Conservation (phyloP, 2,329 filamentous ascomycete genomes). For the Trichoderma atrobrunneum region DNA sequence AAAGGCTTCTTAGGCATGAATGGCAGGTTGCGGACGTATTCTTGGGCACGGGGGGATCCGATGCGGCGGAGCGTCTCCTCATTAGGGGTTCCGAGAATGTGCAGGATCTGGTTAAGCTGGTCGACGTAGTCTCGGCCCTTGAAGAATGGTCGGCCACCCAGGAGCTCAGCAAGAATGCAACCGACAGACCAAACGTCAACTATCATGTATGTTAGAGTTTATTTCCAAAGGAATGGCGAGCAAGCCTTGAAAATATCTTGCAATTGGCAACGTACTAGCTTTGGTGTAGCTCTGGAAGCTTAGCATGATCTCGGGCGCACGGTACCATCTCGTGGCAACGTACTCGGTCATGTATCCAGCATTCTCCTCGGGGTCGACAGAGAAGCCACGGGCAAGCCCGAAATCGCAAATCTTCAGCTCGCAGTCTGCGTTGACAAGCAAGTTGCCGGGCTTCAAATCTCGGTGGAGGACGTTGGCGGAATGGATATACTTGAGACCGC, state of each 20-base stretch:
- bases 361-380: constrained; percentile 95
- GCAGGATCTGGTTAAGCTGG: constrained; percentile 97
- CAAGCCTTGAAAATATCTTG: neutral
- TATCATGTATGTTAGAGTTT: constrained; percentile 36
- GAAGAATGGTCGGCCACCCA: constrained; percentile 96
- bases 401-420: constrained; percentile 99
- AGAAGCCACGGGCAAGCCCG: constrained; percentile 92
- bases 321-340: constrained; percentile 93
- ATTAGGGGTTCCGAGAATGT: constrained; percentile 94
- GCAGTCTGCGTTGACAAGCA: constrained; percentile 97
- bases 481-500: constrained; percentile 98
- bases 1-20: constrained; percentile 94
- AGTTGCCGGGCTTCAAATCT: constrained; percentile 93
- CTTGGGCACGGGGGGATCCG: constrained; percentile 90
- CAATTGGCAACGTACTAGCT: constrained; percentile 72
- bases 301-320: constrained; percentile 96
- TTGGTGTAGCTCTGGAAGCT: constrained; percentile 99
- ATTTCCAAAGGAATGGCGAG: neutral
- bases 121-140: constrained; percentile 99
- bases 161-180: constrained; percentile 92
- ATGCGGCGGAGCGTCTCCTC: constrained; percentile 93
- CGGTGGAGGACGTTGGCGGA: constrained; percentile 96
- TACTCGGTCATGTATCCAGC: constrained; percentile 99
- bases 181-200: constrained; percentile 99
- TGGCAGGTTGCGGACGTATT: constrained; percentile 95